These are phyloP conservation scores for Phytomonas sp. DNA, from an alignment of 208 protist species.

Conservation along the genomic window DNA sequence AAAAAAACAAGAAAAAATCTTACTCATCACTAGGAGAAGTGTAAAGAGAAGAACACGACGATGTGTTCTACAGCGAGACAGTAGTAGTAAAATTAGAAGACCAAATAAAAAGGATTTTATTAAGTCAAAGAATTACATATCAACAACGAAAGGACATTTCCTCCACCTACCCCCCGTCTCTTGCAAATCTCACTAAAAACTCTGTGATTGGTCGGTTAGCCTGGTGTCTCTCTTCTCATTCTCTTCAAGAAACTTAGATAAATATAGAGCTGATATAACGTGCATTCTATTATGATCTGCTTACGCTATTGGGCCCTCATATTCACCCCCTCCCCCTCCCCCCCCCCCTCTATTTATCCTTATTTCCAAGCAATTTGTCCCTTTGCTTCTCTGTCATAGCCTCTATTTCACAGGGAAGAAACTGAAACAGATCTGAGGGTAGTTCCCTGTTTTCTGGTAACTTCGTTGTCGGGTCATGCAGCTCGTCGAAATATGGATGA, in stretches of 20 bases:
- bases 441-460: slow-evolving; percentile 61
- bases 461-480: slow-evolving; percentile 72
- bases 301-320: background rate
- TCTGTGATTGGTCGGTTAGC: background rate
- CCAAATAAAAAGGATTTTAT: background rate
- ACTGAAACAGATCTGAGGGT: slow-evolving; percentile 59
- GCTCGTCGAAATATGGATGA: slow-evolving; percentile 98
- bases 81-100: background rate
- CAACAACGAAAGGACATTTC: background rate
- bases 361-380: slow-evolving; percentile 25
- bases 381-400: slow-evolving; percentile 56
- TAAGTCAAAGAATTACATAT: background rate
- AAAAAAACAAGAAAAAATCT: background rate
- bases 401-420: slow-evolving; percentile 53
- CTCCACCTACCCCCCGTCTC: background rate
- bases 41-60: background rate
- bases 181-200: slow-evolving; percentile 1
- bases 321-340: too few species aligned
- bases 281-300: background rate
- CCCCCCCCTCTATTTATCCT: background rate
- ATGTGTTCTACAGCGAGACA: background rate
- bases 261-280: background rate
- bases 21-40: background rate
- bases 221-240: background rate
- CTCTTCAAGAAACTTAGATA: background rate